Evolutionary conservation across 306 rosid genomes (phyloP).

Genomic region (Begonia loranthoides): DNA sequence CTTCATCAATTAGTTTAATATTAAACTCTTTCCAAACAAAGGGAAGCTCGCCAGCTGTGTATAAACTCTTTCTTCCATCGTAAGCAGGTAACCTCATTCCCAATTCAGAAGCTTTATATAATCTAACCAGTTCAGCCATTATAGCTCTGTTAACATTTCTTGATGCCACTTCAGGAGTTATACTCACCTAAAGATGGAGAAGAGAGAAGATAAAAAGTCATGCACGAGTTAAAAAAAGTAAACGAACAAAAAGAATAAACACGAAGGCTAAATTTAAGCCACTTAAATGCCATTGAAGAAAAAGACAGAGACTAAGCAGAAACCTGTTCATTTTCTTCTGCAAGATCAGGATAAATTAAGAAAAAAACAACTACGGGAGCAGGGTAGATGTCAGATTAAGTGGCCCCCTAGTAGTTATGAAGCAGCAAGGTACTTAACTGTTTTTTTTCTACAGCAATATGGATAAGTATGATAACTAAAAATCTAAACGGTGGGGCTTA

Average conservation of each 20-base stretch:
- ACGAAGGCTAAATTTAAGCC: constrained; percentile 18
- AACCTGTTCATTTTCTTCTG: constrained; percentile 20
- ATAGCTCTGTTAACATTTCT: constrained; percentile 75
- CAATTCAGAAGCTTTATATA: constrained; percentile 70
- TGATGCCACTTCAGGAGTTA: constrained; percentile 84
- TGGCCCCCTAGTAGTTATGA: constrained; percentile 18
- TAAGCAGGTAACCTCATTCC: constrained; percentile 95
- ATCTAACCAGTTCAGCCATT: constrained; percentile 81
- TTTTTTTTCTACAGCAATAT: neutral
- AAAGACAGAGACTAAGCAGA: constrained; percentile 19
- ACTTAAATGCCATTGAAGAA: constrained; percentile 41
- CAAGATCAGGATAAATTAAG: constrained; percentile 17
- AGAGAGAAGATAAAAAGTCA: constrained; percentile 18
- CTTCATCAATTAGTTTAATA: constrained; percentile 65
- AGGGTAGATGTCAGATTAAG: constrained; percentile 30
- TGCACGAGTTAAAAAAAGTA: too few species aligned
- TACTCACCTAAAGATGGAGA: constrained; percentile 58
- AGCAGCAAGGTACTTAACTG: constrained; percentile 11
- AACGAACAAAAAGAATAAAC: constrained; percentile 36
- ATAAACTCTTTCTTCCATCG: constrained; percentile 91
- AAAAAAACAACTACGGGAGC: constrained; percentile 28
- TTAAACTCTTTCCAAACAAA: constrained; percentile 78
- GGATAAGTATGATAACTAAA: constrained; percentile 5
- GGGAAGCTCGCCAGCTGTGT: constrained; percentile 97
- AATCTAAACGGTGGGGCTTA: constrained; percentile 19